phyloP scores from a whole-genome alignment of 2,329 filamentous ascomycete species.

The Eutypella sp. region DNA sequence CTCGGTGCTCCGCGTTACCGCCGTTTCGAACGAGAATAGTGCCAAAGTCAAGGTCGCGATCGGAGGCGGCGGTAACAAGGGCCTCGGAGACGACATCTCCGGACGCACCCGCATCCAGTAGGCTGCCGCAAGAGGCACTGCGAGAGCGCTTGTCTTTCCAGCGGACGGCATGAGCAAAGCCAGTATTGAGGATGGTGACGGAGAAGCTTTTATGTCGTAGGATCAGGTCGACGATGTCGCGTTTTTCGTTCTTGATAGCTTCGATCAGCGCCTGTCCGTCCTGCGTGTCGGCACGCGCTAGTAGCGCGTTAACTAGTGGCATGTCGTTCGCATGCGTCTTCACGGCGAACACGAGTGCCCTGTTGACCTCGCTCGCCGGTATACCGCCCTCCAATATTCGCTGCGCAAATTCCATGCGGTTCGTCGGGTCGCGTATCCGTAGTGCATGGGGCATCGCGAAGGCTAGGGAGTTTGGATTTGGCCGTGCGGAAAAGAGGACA shows the following conservation, averaged over 20 bases:
- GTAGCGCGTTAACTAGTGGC: slow-evolving; percentile 41
- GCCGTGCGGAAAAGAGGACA: slow-evolving; percentile 39
- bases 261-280: slow-evolving; percentile 45
- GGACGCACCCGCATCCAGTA: slow-evolving; percentile 43
- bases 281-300: slow-evolving; percentile 41
- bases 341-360: slow-evolving; percentile 48
- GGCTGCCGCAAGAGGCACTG: slow-evolving; percentile 37
- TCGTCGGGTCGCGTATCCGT: slow-evolving; percentile 45
- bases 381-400: slow-evolving; percentile 46
- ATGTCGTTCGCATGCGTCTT: slow-evolving; percentile 42
- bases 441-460: slow-evolving; percentile 48
- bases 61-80: slow-evolving; percentile 45
- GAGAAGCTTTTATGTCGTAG: slow-evolving; percentile 36
- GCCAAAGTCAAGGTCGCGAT: slow-evolving; percentile 48
- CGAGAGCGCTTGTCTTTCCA: slow-evolving; percentile 35
- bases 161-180: slow-evolving; percentile 39
- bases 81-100: slow-evolving; percentile 43
- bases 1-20: slow-evolving; percentile 44
- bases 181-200: slow-evolving; percentile 33
- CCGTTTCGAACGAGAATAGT: slow-evolving; percentile 47
- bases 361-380: slow-evolving; percentile 41
- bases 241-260: slow-evolving; percentile 40
- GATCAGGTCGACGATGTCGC: slow-evolving; percentile 42
- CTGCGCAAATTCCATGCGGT: slow-evolving; percentile 46
- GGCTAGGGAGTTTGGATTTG: slow-evolving; percentile 39